These are phyloP conservation scores for Artemisia argyi DNA, from an alignment of 129 eudicot species.

Conservation along the genomic window DNA sequence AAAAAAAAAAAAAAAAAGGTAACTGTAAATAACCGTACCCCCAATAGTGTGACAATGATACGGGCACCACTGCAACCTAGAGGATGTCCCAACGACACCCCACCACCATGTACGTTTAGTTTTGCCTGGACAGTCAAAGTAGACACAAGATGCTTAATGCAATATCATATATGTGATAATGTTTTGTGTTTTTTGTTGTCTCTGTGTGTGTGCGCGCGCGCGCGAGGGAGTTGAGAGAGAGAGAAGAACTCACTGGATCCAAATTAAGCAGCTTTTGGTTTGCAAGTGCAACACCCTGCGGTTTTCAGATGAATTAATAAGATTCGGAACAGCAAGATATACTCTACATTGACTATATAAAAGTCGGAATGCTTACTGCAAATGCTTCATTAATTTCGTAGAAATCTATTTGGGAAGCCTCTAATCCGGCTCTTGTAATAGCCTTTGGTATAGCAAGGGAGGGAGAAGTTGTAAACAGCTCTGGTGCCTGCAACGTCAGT, in stretches of 20 bases:
- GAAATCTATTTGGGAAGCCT: conserved; percentile 80
- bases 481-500: conserved; percentile 63
- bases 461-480: conserved; percentile 82
- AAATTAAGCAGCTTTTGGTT: conserved; percentile 77
- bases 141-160: conserved; percentile 12
- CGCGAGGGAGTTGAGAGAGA: background rate
- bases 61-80: conserved; percentile 98
- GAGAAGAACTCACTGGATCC: conserved; percentile 54
- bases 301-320: conserved; percentile 24
- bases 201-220: background rate
- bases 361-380: conserved; percentile 50
- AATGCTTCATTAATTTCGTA: conserved; percentile 95
- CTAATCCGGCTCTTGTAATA: conserved; percentile 70
- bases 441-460: conserved; percentile 94
- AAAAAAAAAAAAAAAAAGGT: no score
- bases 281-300: conserved; percentile 88
- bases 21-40: conserved; percentile 44
- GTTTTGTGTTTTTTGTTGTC: background rate
- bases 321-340: conserved; percentile 11
- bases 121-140: conserved; percentile 54
- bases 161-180: conserved; percentile 10
- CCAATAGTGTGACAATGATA: conserved; percentile 75
- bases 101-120: conserved; percentile 89
- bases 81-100: conserved; percentile 93
- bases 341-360: background rate